Base-by-base conservation (phyloP, 2,329 filamentous ascomycete genomes). In the Paracorniculantispora psalliotae region DNA sequence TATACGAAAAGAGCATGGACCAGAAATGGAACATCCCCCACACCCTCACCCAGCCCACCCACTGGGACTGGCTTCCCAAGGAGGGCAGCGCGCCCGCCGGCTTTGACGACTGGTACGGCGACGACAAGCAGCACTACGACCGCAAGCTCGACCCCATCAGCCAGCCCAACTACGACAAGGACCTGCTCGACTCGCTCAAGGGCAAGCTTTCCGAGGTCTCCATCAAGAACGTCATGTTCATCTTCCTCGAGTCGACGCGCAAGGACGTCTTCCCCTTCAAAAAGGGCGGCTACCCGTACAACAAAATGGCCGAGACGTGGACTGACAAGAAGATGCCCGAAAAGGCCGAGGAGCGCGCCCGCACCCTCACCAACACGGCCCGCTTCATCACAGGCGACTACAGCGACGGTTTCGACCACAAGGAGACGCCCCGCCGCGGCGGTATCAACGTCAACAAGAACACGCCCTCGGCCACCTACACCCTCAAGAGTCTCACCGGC, bases 241-340 rank as follows among this genome's bases (percentile, higher is more conserved):
- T 79, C 3, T 69, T 75, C 17, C 66, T 79, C 1, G 77, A 79
- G 54, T 77, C 75, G 37, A 77, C 75, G 0, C 70, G 77, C 17
- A 73, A 73, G 4, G 77, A 79, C 51, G 71, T 79, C 4, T 79
- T 79, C 30, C 77, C 77, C 0, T 62, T 79, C n/a, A 76, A 77
- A 46, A 75, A 75, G 57, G 67, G 71, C 2, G 73, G 72, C 3
- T 62, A 74, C 41, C 72, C 77, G 19, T 73, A 70, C 61, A 67
- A 73, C 10, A 70, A 70, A 1, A 67, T 74, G 1, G 62, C 65
- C 2, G 63, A 70, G 2, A 73, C 73, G 1, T 68, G 67, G 21
- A 66, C 67, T 5, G 61, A 72, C 7, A 64, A 67, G 12, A 65
- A 66, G 3, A 48, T 78, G 1, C 75, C 75, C 0, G 59, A 69